phyloP scores from a whole-genome alignment of 306 rosid species.

The Mimosa bimucronata region DNA sequence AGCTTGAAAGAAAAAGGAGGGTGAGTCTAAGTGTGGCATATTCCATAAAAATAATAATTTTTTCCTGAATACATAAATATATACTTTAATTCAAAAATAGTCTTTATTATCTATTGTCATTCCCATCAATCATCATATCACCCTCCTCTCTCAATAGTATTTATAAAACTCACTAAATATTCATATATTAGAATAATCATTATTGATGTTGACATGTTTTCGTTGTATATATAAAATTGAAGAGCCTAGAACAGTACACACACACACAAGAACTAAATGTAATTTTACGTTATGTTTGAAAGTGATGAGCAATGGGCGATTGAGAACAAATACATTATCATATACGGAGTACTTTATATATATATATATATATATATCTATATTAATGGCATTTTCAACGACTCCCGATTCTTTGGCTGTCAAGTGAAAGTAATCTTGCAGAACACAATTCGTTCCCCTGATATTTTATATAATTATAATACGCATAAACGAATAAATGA shows the following conservation, averaged over 20 bases:
- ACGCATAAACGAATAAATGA: constrained; percentile 12
- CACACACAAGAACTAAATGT: neutral
- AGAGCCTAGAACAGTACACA: neutral
- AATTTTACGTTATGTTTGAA: neutral
- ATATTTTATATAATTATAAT: constrained; percentile 5
- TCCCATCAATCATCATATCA: neutral
- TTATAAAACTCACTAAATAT: neutral
- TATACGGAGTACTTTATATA: too few relatives aligned
- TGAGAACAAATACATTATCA: constrained; percentile 17
- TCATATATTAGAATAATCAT: neutral
- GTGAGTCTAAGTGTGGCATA: too few relatives aligned
- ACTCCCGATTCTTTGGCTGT: constrained; percentile 13
- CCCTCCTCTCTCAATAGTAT: neutral
- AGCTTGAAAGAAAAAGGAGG: too few relatives aligned
- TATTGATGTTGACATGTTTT: neutral
- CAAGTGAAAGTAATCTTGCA: constrained; percentile 32
- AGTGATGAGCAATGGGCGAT: neutral
- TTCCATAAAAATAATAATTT: neutral
- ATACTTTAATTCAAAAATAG: neutral
- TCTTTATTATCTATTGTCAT: neutral
- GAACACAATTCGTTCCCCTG: constrained; percentile 5
- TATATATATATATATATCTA: neutral
- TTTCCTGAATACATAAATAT: neutral
- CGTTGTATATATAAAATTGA: neutral
- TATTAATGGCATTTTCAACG: constrained; percentile 1